Conservation (phyloP, 2,329 filamentous ascomycete genomes). For the Penicillium sp. region DNA sequence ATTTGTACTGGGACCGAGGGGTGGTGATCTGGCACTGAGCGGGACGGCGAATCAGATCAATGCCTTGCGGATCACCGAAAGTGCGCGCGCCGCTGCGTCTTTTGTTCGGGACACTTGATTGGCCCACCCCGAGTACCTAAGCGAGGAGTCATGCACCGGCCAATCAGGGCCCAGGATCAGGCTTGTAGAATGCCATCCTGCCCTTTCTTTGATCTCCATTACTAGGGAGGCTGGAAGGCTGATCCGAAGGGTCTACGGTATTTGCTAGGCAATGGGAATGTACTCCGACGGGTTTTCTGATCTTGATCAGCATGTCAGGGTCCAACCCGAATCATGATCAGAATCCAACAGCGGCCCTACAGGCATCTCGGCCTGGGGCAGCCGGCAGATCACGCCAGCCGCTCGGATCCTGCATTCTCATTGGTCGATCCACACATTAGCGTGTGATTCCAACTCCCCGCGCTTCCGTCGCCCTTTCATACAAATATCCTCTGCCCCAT, state of each 20-base stretch:
- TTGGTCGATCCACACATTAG: constrained; percentile 36
- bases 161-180: constrained; percentile 42
- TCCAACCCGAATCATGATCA: constrained; percentile 28
- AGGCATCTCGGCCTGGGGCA: constrained; percentile 22
- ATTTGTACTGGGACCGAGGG: constrained; percentile 40
- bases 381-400: constrained; percentile 29
- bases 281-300: constrained; percentile 9
- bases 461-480: constrained; percentile 28
- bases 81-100: constrained; percentile 27
- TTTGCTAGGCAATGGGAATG: constrained; percentile 17
- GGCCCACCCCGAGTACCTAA: constrained; percentile 29
- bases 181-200: constrained; percentile 27
- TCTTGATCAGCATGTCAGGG: constrained; percentile 17
- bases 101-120: constrained; percentile 26
- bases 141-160: constrained; percentile 29
- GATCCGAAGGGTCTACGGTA: constrained; percentile 17
- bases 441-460: constrained; percentile 38
- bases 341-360: constrained; percentile 23
- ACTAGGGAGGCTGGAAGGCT: constrained; percentile 17
- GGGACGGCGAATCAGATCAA: constrained; percentile 18
- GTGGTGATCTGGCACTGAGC: constrained; percentile 34
- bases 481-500: constrained; percentile 42
- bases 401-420: constrained; percentile 32
- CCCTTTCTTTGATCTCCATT: constrained; percentile 37
- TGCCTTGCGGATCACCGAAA: constrained; percentile 20